Evolutionary conservation across 345 rosid species (phyloP), one percentile per base, ranked within the genome.

Genomic region (Lagerstroemia speciosa): DNA sequence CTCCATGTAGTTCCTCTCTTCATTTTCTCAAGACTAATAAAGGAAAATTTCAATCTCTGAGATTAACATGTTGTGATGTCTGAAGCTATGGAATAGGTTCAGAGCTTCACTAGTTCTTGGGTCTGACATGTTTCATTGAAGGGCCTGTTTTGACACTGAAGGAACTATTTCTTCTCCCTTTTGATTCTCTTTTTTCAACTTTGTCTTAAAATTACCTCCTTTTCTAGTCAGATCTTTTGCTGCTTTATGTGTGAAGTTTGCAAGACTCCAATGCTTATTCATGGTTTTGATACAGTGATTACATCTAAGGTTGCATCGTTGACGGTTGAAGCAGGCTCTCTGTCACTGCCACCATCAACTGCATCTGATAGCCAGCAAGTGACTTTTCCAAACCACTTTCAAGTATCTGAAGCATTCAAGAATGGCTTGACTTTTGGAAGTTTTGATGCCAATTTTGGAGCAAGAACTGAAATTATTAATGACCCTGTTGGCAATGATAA

Each of bases 391-490:
- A 74, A 78, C 74, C 96, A 88, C 83, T 85, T 90, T 75, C 82
- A 84, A 74, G 90, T 80, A 43, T 80, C 90, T 29, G 83, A 87
- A 72, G 89, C 79, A 69, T 72, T 90, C 61, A 88, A 84, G 74
- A 87, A 78, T 79, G 90, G 92, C 37, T 79, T 90, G 73, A 84
- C 85, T 67, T 93, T 93, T 84, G 98, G 98, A 79, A 93, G 95
- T 78, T 88, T 93, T 71, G 90, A 76, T 75, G 68, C 84, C 69
- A 69, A 62, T 75, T 73, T 83, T 73, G 84, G 75, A 48, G 62
- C 60, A 64, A 79, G 68, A 69, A 68, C 74, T 34, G 84, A 80
- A 50, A 45, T 45, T 31, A 32, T 43, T 67, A 73, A 76, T 70
- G 77, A 55, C 57, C 70, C 73, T 53, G 62, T 40, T 57, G 76